Base-by-base conservation (phyloP, 2,329 filamentous ascomycete species). In the Nemania diffusa region DNA sequence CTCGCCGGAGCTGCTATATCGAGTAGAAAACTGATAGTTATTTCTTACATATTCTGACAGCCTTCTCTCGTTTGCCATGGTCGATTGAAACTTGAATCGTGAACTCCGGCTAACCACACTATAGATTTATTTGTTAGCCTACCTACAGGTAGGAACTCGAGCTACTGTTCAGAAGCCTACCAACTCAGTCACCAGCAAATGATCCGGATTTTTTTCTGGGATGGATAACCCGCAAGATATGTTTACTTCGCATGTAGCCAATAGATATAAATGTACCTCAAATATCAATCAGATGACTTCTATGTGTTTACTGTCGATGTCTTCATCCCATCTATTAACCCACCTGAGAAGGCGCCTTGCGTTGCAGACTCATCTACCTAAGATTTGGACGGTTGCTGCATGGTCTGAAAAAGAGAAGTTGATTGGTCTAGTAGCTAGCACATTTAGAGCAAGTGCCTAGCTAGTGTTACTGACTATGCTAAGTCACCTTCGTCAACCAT, bases 31-130 rank as follows among this genome's bases (percentile, higher is more conserved):
- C 84, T 97, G 94, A 97, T 92, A 97, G 92, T 94, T 83, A 90
- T 89, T 89, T 95, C 94, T 97, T 97, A 97, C 94, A 97, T 97
- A 97, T 97, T 93, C 94, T 97, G 94, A 97, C 80, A 74, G 78
- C 75, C 62, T 65, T 60, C 53, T 55, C 40, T 40, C 20, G 11
- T 57, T 8, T 44, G 15, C 34, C 34, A 29, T 48, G 8, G 59
- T 32, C 55, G 44, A 20, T 57, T 15, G 27, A 50, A 6, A 60
- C 40, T n/a, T 8, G 3, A 20, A 26, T 46, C 26, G 51, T 34
- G 42, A 37, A n/a, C 32, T 51, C 34, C 15, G 15, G 57, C 70
- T 73, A 62, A 70, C 66, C 26, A 42, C 26, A 29, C 37, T 40
- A 3, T 17, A 67, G 63, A 32, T 69, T 11, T 20, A 22, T 24